phyloP scores from a whole-genome alignment of 2,329 filamentous ascomycete species.

The Botrytis hyacinthi region DNA sequence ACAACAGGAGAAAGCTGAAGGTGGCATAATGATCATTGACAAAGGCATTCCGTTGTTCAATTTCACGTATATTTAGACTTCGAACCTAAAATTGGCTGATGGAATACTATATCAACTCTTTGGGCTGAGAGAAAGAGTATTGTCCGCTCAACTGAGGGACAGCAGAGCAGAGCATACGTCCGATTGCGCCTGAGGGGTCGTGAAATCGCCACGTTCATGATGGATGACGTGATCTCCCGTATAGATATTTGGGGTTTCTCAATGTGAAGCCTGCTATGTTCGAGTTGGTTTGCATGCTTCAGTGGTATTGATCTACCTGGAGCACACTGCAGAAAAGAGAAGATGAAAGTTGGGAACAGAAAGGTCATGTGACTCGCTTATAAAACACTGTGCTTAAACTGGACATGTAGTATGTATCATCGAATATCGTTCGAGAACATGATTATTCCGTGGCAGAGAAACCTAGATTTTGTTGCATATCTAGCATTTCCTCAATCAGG shows the following conservation, averaged over 20 bases:
- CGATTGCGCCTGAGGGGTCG: not conserved
- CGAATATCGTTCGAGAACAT: not conserved
- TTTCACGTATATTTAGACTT: rapidly evolving
- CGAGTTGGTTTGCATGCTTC: not conserved
- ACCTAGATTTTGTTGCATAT: not conserved
- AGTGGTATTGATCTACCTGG: no score
- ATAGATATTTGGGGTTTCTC: no score
- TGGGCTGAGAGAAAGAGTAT: not conserved
- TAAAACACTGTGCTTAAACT: not conserved
- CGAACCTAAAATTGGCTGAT: rapidly evolving
- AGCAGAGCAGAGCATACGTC: not conserved
- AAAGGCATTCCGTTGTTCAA: not conserved
- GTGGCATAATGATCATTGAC: no score
- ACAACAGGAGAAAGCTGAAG: not conserved
- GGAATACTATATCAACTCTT: no score
- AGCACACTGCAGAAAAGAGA: not conserved
- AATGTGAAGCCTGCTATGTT: not conserved
- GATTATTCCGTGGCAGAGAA: not conserved
- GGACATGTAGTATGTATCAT: not conserved
- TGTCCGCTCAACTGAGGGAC: not conserved
- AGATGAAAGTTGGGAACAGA: not conserved
- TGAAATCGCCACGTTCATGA: no score
- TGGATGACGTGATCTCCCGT: not conserved
- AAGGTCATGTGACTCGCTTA: not conserved
- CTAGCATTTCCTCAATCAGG: not conserved